Percentiles rank a stretch among this genome's conserved stretches.
Evolutionary conservation across 1,284 basidiomycete genomes (phyloP).

Genomic region (Schizophyllum amplum): DNA sequence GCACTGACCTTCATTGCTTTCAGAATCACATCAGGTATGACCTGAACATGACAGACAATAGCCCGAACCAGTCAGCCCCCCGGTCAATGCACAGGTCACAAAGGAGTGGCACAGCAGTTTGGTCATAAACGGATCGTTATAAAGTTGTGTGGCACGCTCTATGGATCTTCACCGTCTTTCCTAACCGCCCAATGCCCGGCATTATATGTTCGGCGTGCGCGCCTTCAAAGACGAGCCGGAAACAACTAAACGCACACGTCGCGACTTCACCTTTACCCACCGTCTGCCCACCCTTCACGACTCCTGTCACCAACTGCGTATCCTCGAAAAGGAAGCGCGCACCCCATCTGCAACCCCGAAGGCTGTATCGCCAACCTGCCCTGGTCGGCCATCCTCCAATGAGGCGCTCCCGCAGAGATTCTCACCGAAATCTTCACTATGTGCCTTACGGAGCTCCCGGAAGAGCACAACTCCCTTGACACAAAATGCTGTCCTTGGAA

Average conservation of each 20-base stretch:
- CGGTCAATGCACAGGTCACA: too few species aligned
- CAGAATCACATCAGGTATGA: too few species aligned
- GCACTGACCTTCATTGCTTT: too few species aligned
- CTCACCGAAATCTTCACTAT: background rate
- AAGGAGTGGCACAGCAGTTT: too few species aligned
- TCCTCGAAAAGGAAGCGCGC: background rate
- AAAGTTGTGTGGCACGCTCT: too few species aligned
- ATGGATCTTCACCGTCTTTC: too few species aligned
- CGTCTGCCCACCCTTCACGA: background rate
- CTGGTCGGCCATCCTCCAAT: too few species aligned
- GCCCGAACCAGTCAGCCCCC: too few species aligned
- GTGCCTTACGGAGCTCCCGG: background rate
- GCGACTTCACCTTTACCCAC: background rate
- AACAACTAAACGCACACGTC: background rate
- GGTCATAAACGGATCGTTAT: too few species aligned
- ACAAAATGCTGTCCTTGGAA: background rate
- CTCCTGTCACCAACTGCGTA: background rate
- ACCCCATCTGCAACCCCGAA: background rate
- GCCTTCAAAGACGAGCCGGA: background rate
- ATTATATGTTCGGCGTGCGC: background rate
- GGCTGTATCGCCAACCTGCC: background rate
- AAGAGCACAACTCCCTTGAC: background rate
- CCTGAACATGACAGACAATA: too few species aligned
- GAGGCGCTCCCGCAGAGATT: background rate
- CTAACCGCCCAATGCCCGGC: background rate